Evolutionary conservation across 2,329 filamentous ascomycete genomes (phyloP).

Genomic region (Madurella mycetomatis): DNA sequence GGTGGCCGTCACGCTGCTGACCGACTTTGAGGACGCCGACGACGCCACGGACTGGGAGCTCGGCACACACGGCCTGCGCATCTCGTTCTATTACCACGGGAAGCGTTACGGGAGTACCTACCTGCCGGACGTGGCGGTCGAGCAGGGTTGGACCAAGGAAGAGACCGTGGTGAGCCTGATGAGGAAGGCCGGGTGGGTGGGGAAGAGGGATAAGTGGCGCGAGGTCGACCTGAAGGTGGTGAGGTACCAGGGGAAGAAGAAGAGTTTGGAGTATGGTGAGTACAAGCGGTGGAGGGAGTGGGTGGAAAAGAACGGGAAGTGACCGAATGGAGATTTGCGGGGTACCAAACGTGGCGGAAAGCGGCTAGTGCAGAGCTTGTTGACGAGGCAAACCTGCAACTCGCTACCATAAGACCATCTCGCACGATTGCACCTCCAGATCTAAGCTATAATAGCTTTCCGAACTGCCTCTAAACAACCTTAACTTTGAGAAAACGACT

Average conservation of each 20-base stretch:
- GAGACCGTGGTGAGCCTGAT: slow-evolving; percentile 86
- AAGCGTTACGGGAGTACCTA: slow-evolving; percentile 82
- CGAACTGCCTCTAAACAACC: too few relatives aligned
- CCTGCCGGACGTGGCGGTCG: slow-evolving; percentile 81
- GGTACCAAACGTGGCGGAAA: too few relatives aligned
- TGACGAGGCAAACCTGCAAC: too few relatives aligned
- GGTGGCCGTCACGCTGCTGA: slow-evolving; percentile 75
- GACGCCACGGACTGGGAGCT: slow-evolving; percentile 80
- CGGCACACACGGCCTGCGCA: slow-evolving; percentile 80
- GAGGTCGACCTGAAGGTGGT: slow-evolving; percentile 75
- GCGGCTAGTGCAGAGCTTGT: too few relatives aligned
- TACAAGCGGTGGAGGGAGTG: slow-evolving; percentile 79
- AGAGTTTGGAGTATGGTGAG: slow-evolving; percentile 63
- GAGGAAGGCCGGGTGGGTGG: slow-evolving; percentile 90
- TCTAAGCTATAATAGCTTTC: too few relatives aligned
- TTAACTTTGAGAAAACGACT: too few relatives aligned
- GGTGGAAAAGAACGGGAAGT: slow-evolving; percentile 42
- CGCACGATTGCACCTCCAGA: too few relatives aligned
- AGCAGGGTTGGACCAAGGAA: slow-evolving; percentile 94
- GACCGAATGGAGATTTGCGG: too few relatives aligned
- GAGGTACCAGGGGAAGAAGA: slow-evolving; percentile 82
- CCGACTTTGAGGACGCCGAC: slow-evolving; percentile 72
- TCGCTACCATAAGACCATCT: too few relatives aligned
- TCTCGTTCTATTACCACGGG: slow-evolving; percentile 73
- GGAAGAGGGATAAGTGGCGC: slow-evolving; percentile 73